Evolutionary conservation across 768 basidiomycete species (phyloP).

Genomic region (Boletus tomentosulus): DNA sequence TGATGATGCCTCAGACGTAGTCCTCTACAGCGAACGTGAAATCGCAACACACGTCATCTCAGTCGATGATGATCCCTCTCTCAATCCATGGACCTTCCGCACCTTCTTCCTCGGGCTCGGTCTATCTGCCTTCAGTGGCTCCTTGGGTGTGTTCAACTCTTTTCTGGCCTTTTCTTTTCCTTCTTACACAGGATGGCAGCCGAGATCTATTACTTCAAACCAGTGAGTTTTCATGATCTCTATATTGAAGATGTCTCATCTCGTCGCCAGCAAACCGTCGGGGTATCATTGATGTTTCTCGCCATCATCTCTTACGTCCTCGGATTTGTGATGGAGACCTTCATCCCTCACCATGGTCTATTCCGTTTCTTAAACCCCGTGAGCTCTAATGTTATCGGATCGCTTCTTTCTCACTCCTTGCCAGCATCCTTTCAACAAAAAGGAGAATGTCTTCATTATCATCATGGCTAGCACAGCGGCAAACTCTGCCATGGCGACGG

Average conservation of each 20-base stretch:
- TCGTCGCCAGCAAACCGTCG: constrained; percentile 43
- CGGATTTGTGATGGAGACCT: constrained; percentile 42
- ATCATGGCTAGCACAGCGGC: constrained; percentile 57
- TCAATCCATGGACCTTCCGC: constrained; percentile 37
- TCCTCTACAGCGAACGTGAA: constrained; percentile 42
- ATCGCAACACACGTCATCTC: constrained; percentile 45
- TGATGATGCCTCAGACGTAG: constrained; percentile 8
- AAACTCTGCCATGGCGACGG: constrained; percentile 49
- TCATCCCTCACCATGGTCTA: constrained; percentile 43
- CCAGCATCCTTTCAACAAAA: constrained; percentile 55
- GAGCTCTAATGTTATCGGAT: not conserved
- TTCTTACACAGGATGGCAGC: constrained; percentile 27
- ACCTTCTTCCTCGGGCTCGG: constrained; percentile 52
- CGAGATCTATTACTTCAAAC: constrained; percentile 61
- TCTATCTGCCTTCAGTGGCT: constrained; percentile 47
- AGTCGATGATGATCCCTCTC: constrained; percentile 30
- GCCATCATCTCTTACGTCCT: constrained; percentile 49
- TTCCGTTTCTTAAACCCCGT: constrained; percentile 52
- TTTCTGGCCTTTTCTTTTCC: not conserved
- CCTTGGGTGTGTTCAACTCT: constrained; percentile 36
- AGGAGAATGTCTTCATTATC: constrained; percentile 54
- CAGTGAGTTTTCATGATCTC: constrained; percentile 30
- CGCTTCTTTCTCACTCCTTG: not conserved
- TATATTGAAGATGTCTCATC: not conserved
- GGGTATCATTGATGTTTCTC: constrained; percentile 51